Evolutionary conservation across 495 filamentous ascomycete genomes (phyloP), one percentile per base, ranked within the genome.

Genomic region (Pseudomonodictys pantanalensis): DNA sequence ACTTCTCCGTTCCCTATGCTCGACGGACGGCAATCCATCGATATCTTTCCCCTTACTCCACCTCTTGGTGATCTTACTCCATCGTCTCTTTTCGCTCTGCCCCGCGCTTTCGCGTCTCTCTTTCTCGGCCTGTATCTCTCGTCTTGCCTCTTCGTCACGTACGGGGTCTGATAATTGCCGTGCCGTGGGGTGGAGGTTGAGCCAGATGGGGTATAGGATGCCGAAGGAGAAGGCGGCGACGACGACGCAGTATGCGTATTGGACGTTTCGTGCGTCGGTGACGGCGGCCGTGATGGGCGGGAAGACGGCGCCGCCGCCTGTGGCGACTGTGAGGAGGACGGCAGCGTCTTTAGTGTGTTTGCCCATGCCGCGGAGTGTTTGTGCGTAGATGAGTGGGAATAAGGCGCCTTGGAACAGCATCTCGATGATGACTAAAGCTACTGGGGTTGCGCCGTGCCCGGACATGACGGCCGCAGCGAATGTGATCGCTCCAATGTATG

Each of bases 311-410:
- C 83, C 86, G 9, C 84, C 83, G 42, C 76, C 73, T 52, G 81
- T 78, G 9, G 80, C 78, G n/a, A 75, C 73, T 2, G 85, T 79
- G 41, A 87, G 65, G 24, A 81, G 53, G 0, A 78, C 73, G 2
- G 78, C 69, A 7, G 78, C 85, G 7, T 79, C 77, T 62, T 87
- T 88, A 3, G 83, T 85, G 66, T 84, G 77, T 11, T 68, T 71
- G 7, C 80, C 85, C 12, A 83, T 76, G 15, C 86, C 86, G 28
- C 83, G 84, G 4, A 88, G 62, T 2, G 78, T 75, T 29, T 83
- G 77, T 33, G 79, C 81, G 63, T 81, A 88, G 57, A 86, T 81
- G 38, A 82, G 80, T 52, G 83, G 79, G 72, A 86, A 89, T 2
- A 79, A 74, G 0, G 73, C 72, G 10, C 75, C 73, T 62, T 88